phyloP scores from a whole-genome alignment of 2,329 filamentous ascomycete genomes.

The Pseudogymnoascus sp. region DNA sequence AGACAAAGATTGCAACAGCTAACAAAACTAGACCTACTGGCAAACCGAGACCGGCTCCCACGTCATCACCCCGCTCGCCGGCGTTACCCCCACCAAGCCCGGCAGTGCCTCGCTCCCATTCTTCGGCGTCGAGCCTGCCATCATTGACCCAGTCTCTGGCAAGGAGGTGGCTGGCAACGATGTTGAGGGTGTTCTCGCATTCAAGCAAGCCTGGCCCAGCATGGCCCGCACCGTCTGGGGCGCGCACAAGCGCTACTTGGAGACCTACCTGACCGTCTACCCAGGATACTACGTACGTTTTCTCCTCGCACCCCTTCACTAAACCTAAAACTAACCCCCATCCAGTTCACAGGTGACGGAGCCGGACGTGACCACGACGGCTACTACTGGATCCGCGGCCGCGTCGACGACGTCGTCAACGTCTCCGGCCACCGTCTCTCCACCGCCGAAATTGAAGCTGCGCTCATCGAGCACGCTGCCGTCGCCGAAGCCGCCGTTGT shows the following conservation, averaged over 20 bases:
- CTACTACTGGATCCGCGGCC: constrained; percentile 99
- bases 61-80: constrained; percentile 87
- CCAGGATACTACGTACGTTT: constrained; percentile 90
- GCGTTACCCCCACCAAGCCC: constrained; percentile 92
- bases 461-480: constrained; percentile 80
- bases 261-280: constrained; percentile 96
- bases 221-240: constrained; percentile 98
- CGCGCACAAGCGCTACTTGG: constrained; percentile 96
- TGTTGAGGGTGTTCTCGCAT: constrained; percentile 90
- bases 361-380: constrained; percentile 94
- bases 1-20: constrained; percentile 20
- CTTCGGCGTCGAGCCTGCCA: constrained; percentile 95
- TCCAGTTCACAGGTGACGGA: constrained; percentile 81
- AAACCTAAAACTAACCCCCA: constrained; percentile 11
- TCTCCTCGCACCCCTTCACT: background rate
- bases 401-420: constrained; percentile 97
- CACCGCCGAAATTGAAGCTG: constrained; percentile 95
- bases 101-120: constrained; percentile 93
- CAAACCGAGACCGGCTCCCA: constrained; percentile 98
- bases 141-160: constrained; percentile 92
- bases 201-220: constrained; percentile 97
- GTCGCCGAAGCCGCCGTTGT: constrained; percentile 95
- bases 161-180: constrained; percentile 92
- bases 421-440: constrained; percentile 93
- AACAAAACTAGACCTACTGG: constrained; percentile 76